These are phyloP conservation scores for bread wheat (Triticum aestivum) DNA, from an alignment of 176 grass and related monocot genomes.

Conservation along the genomic window IWGSC_CS_RefSeq_v2.1 NC_057802.1:330932978-330933477, in stretches of 20 bases:
- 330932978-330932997: not conserved
- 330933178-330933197: constrained; percentile 71
- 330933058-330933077: not conserved
- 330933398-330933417: constrained; percentile 15
- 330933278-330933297: constrained; percentile 30
- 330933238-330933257: not conserved
- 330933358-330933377: constrained; percentile 64
- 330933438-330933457: not conserved
- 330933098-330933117: not conserved
- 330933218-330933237: not conserved
- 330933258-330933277: constrained; percentile 13
- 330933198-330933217: constrained; percentile 6
- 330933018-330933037: not conserved
- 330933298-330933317: constrained; percentile 75
- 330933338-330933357: constrained; percentile 54
- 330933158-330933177: constrained; percentile 77
- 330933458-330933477: not conserved
- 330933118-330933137: constrained; percentile 38
- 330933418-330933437: constrained; percentile 2
- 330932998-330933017: not conserved
- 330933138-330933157: constrained; percentile 67
- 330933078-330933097: constrained; percentile 22
- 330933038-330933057: not conserved
- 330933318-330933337: constrained; percentile 72
- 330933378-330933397: constrained; percentile 58